Evolutionary conservation across 1,284 basidiomycete species (phyloP).

Genomic region (Apiotrichum gracile): DNA sequence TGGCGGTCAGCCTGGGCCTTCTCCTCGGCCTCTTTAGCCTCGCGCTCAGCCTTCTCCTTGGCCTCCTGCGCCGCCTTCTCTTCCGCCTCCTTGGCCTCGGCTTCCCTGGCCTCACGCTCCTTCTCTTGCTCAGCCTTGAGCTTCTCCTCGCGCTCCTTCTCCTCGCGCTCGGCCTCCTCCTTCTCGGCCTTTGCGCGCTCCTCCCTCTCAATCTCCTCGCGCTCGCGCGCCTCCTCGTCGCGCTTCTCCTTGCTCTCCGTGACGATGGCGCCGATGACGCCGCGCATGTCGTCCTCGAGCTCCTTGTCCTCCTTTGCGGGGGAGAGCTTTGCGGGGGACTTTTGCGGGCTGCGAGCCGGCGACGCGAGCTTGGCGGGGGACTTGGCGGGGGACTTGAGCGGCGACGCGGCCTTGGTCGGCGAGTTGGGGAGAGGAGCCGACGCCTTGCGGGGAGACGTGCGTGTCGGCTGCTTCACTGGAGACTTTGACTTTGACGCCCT

Average conservation of each 20-base stretch:
- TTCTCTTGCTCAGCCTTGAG: too few relatives aligned
- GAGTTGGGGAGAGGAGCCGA: neutral
- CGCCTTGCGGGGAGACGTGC: slow-evolving; percentile 1
- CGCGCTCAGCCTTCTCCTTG: too few relatives aligned
- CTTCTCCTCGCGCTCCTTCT: too few relatives aligned
- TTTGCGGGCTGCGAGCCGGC: too few relatives aligned
- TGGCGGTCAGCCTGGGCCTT: too few relatives aligned
- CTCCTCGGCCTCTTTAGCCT: too few relatives aligned
- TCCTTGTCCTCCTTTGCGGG: neutral
- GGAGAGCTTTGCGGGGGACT: neutral
- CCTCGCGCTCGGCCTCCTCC: too few relatives aligned
- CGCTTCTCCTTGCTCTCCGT: slow-evolving; percentile 1
- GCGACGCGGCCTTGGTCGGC: neutral
- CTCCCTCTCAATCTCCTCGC: neutral
- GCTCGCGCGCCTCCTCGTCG: neutral
- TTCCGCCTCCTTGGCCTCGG: too few relatives aligned
- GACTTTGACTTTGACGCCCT: slow-evolving; percentile 1
- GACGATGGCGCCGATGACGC: too few relatives aligned
- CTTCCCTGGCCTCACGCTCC: too few relatives aligned
- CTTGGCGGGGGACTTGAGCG: neutral
- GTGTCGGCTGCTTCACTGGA: neutral
- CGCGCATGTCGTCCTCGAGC: too few relatives aligned
- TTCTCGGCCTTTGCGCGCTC: neutral
- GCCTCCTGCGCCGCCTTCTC: too few relatives aligned
- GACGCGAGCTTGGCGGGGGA: neutral